A percentile compares a stretch with the other conserved stretches of the same genome.
Evolutionary conservation across 768 basidiomycete genomes (phyloP).

Genomic region (Obba rivulosa): DNA sequence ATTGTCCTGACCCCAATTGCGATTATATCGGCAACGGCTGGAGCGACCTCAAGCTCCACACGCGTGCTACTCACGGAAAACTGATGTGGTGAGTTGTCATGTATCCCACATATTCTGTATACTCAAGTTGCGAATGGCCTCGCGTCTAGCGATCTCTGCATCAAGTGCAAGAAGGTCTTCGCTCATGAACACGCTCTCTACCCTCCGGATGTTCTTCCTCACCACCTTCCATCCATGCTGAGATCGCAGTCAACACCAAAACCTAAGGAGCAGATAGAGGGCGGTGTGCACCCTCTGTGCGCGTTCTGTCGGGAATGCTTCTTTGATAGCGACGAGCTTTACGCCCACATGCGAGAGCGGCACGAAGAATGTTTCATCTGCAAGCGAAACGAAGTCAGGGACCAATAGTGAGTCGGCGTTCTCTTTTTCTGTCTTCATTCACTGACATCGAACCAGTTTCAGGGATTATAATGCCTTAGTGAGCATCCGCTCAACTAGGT

Average conservation of each 20-base stretch:
- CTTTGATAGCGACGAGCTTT: slow-evolving; percentile 92
- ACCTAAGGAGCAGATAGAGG: slow-evolving; percentile 56
- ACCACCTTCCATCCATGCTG: slow-evolving; percentile 73
- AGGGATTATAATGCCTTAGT: slow-evolving; percentile 74
- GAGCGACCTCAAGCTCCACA: slow-evolving; percentile 85
- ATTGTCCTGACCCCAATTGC: slow-evolving; percentile 84
- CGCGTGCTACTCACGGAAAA: slow-evolving; percentile 66
- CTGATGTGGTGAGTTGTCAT: slow-evolving; percentile 65
- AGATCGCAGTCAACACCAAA: slow-evolving; percentile 26
- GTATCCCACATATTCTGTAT: too few relatives aligned
- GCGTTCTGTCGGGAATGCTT: slow-evolving; percentile 91
- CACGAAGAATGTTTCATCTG: slow-evolving; percentile 98
- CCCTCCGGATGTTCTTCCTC: slow-evolving; percentile 50
- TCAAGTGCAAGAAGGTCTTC: slow-evolving; percentile 89
- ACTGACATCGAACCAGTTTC: slow-evolving; percentile 45
- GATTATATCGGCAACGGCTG: slow-evolving; percentile 83
- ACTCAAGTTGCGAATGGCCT: not conserved
- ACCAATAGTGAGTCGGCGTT: slow-evolving; percentile 74
- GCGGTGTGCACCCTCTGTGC: slow-evolving; percentile 74
- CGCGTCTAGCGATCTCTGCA: slow-evolving; percentile 70
- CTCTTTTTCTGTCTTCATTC: not conserved
- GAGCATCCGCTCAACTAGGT: slow-evolving; percentile 14
- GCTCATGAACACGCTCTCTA: slow-evolving; percentile 92
- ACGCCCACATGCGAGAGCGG: slow-evolving; percentile 83
- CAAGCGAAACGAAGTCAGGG: slow-evolving; percentile 69